Conservation (phyloP, 306 rosid species). For the Ormosia emarginata region DNA sequence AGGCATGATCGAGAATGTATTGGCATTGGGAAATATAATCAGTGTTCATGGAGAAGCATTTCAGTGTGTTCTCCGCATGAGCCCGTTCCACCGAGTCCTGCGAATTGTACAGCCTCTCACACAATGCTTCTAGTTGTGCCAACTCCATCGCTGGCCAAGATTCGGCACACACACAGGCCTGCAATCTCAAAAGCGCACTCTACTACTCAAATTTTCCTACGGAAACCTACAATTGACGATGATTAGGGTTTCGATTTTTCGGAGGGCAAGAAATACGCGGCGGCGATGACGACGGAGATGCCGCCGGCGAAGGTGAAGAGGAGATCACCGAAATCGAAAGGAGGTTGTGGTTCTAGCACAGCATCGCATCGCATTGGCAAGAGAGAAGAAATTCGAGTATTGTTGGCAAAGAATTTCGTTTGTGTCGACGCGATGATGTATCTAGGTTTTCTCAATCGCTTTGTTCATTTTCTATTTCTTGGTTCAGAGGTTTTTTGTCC, state of each 20-base stretch:
- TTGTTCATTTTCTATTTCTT: neutral
- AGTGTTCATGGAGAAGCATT: slow-evolving; percentile 52
- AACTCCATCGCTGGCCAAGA: slow-evolving; percentile 37
- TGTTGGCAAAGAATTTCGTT: neutral
- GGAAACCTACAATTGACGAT: neutral
- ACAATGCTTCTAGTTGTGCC: slow-evolving; percentile 57
- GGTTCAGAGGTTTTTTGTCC: neutral
- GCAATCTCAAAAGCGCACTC: neutral
- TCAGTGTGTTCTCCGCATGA: slow-evolving; percentile 57
- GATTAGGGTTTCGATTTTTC: neutral
- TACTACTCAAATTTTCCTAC: neutral
- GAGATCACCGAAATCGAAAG: slow-evolving; percentile 5
- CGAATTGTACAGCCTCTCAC: slow-evolving; percentile 61
- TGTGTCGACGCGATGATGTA: neutral
- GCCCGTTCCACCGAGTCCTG: slow-evolving; percentile 60
- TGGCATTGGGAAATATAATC: slow-evolving; percentile 60
- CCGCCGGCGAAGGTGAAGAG: slow-evolving; percentile 8
- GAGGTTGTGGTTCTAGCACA: neutral
- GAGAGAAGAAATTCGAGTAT: neutral
- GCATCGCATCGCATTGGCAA: slow-evolving; percentile 23
- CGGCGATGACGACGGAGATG: neutral
- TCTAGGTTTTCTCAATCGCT: neutral
- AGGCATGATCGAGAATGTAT: slow-evolving; percentile 55
- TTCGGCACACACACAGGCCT: neutral
- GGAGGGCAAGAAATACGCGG: neutral